These are phyloP conservation scores for Syzygium oleosum DNA, from an alignment of 345 rosid genomes.

Conservation along the genomic window DNA sequence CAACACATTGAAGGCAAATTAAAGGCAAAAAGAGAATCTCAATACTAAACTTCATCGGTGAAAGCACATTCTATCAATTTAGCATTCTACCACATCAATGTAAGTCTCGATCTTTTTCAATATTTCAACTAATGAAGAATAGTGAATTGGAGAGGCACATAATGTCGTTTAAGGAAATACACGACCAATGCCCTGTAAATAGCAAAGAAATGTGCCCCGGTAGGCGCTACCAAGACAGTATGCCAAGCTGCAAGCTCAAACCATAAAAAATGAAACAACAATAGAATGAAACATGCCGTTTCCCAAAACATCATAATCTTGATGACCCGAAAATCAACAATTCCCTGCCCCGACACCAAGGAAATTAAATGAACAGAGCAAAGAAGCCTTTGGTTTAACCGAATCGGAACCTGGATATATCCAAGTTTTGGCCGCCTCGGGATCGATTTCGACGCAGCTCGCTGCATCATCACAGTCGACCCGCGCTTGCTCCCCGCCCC, in stretches of 20 bases:
- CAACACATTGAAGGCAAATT: not conserved
- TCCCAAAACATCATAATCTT: not conserved
- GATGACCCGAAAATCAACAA: not conserved
- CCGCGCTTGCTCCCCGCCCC: constrained; percentile 2
- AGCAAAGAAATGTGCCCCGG: not conserved
- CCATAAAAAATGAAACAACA: not conserved
- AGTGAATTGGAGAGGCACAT: not conserved
- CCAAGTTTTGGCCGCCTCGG: constrained; percentile 77
- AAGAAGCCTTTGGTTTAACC: not conserved
- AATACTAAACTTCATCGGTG: not conserved
- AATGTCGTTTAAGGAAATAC: not conserved
- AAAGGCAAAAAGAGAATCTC: not conserved
- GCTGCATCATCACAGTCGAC: constrained; percentile 11
- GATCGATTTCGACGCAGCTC: constrained; percentile 44
- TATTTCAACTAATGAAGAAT: not conserved
- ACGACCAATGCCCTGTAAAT: not conserved
- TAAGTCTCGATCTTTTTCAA: not conserved
- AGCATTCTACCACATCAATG: not conserved
- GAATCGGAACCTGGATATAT: constrained; percentile 67
- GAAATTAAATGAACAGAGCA: not conserved
- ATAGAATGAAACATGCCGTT: not conserved
- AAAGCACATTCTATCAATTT: not conserved
- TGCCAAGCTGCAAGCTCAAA: not conserved
- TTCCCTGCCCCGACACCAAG: not conserved
- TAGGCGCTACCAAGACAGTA: not conserved